phyloP scores from a whole-genome alignment of 495 filamentous ascomycete species.

The Xylaria bambusicola region DNA sequence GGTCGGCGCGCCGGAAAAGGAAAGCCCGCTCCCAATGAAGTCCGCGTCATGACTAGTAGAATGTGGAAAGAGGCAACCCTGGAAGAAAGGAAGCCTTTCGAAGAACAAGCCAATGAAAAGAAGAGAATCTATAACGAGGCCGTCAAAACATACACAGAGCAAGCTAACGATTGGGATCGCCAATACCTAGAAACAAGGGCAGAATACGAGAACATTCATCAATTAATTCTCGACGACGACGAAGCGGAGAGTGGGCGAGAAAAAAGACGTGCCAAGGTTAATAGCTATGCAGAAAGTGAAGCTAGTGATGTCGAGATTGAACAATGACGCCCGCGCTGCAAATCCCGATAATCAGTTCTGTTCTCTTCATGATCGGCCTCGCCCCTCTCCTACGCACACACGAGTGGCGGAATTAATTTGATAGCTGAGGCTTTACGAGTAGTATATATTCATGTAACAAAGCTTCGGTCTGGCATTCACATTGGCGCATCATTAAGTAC shows the following conservation, averaged over 20 bases:
- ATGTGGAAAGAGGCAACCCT: conserved; percentile 82
- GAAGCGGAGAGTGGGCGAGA: conserved; percentile 29
- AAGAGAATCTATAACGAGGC: conserved; percentile 63
- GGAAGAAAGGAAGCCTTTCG: conserved; percentile 71
- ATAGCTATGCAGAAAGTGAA: conserved; percentile 44
- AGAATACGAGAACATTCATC: conserved; percentile 65
- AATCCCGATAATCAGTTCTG: neutral
- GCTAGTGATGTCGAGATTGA: conserved; percentile 30
- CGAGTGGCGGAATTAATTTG: too few species aligned
- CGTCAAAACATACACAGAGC: conserved; percentile 57
- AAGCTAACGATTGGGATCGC: conserved; percentile 69
- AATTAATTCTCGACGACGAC: conserved; percentile 33
- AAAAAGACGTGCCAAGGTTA: conserved; percentile 35
- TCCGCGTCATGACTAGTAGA: conserved; percentile 76
- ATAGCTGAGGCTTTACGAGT: too few species aligned
- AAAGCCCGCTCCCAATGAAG: conserved; percentile 73
- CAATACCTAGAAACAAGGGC: conserved; percentile 59
- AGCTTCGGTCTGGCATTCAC: neutral
- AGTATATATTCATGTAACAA: neutral
- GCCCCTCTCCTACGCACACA: neutral
- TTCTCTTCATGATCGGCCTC: neutral
- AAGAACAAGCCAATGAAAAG: conserved; percentile 67
- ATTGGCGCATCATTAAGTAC: conserved; percentile 6
- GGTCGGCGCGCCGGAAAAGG: conserved; percentile 62
- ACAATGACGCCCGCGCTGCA: neutral